Conservation (phyloP, 495 filamentous ascomycete genomes). For the Hyphodiscus hymeniophilus region DNA sequence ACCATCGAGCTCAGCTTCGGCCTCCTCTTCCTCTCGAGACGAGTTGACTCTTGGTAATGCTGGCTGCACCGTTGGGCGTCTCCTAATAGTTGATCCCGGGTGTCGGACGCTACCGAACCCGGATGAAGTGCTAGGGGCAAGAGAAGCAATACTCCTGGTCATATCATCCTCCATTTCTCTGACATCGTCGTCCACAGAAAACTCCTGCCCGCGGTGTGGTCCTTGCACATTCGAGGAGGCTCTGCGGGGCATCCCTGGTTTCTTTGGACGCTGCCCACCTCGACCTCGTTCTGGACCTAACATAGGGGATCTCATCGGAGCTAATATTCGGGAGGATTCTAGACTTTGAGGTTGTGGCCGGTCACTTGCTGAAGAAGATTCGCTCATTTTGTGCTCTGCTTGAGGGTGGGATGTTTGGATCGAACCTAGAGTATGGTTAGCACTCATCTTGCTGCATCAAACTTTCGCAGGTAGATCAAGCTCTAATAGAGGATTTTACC, state of each 20-base stretch:
- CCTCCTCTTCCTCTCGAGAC: slow-evolving; percentile 27
- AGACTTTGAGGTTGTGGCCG: slow-evolving; percentile 15
- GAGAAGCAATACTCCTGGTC: slow-evolving; percentile 4
- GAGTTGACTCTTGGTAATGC: slow-evolving; percentile 51
- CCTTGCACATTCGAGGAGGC: slow-evolving; percentile 63
- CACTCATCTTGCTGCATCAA: not conserved
- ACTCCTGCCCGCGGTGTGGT: slow-evolving; percentile 77
- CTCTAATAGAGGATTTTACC: slow-evolving; percentile 6
- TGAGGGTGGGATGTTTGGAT: slow-evolving; percentile 22
- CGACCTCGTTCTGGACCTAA: slow-evolving; percentile 48
- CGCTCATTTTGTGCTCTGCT: slow-evolving; percentile 16
- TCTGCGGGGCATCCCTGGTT: slow-evolving; percentile 61
- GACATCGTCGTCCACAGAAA: slow-evolving; percentile 88
- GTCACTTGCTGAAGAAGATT: slow-evolving; percentile 14
- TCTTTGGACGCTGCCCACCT: slow-evolving; percentile 48
- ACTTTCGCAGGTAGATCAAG: no score
- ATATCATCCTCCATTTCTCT: slow-evolving; percentile 67
- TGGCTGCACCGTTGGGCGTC: slow-evolving; percentile 54
- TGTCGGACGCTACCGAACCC: slow-evolving; percentile 30
- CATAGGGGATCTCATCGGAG: slow-evolving; percentile 39
- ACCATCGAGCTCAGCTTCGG: slow-evolving; percentile 35
- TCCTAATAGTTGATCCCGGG: slow-evolving; percentile 60
- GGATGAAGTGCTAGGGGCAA: slow-evolving; percentile 18
- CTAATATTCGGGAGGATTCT: slow-evolving; percentile 17
- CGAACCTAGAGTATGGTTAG: slow-evolving; percentile 23